Percentiles rank a stretch among this genome's conserved stretches.
Evolutionary conservation across 495 filamentous ascomycete species (phyloP).

Genomic region (Neurospora tetrasperma): DNA sequence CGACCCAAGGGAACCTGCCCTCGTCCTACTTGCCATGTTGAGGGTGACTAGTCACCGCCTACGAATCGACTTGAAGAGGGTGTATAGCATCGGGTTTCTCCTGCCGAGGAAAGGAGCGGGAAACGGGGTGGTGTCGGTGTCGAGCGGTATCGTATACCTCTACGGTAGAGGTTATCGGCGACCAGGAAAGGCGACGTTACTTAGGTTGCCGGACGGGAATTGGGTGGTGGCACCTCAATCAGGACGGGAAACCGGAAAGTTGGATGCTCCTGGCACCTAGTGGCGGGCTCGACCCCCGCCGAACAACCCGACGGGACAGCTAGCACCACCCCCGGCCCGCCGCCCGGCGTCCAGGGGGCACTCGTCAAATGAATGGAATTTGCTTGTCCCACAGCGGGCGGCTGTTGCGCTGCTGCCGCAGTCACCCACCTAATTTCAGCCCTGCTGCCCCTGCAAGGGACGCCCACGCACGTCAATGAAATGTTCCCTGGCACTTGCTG

Average conservation of each 20-base stretch:
- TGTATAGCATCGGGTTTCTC: slow-evolving; percentile 13
- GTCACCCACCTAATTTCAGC: background rate
- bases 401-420: background rate
- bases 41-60: slow-evolving; percentile 30
- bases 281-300: background rate
- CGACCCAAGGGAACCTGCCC: slow-evolving; percentile 4
- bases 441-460: background rate
- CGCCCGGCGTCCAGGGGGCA: background rate
- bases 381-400: background rate
- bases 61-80: slow-evolving; percentile 27
- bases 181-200: background rate
- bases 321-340: background rate
- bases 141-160: background rate
- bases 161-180: background rate
- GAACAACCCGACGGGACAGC: background rate
- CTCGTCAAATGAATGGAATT: too few species aligned
- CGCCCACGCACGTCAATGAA: background rate
- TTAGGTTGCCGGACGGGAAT: background rate
- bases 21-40: slow-evolving; percentile 23
- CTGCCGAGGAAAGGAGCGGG: background rate
- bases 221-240: background rate
- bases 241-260: background rate
- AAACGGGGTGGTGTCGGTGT: background rate
- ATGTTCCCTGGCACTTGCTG: background rate
- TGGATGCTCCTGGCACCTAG: background rate